Conservation (phyloP, 208 protist species). For the Leishmania martiniquensis region DNA sequence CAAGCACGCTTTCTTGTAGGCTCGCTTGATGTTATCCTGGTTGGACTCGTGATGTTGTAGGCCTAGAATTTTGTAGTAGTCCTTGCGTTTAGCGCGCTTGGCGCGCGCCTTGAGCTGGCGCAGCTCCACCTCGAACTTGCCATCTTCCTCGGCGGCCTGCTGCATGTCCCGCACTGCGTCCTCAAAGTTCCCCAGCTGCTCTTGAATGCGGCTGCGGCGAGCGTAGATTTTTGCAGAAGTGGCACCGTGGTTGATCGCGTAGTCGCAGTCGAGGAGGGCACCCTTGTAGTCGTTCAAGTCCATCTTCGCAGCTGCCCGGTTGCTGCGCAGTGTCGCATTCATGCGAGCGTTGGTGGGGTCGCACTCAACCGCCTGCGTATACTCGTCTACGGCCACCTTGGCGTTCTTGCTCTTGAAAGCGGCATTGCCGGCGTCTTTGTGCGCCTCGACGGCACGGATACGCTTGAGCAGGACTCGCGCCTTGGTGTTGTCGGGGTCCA, state of each 20-base stretch:
- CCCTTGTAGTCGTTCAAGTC: conserved; percentile 87
- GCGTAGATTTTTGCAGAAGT: conserved; percentile 88
- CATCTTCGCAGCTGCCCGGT: conserved; percentile 89
- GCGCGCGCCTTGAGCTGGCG: conserved; percentile 57
- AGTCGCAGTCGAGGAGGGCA: conserved; percentile 91
- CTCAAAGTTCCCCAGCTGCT: conserved; percentile 85
- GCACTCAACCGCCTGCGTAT: conserved; percentile 74
- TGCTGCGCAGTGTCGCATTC: conserved; percentile 82
- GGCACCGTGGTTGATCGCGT: conserved; percentile 89
- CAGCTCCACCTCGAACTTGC: conserved; percentile 59
- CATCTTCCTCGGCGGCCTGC: conserved; percentile 74
- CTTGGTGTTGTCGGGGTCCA: conserved; percentile 81
- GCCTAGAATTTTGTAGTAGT: conserved; percentile 93
- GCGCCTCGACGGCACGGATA: conserved; percentile 64
- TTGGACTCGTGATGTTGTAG: conserved; percentile 70
- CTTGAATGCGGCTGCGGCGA: conserved; percentile 80
- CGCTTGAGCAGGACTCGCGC: conserved; percentile 76
- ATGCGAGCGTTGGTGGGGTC: conserved; percentile 80
- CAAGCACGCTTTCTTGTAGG: conserved; percentile 87
- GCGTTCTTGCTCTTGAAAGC: conserved; percentile 80
- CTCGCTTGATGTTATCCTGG: conserved; percentile 72
- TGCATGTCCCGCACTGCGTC: conserved; percentile 91
- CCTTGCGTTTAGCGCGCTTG: conserved; percentile 80
- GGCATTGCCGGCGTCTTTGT: conserved; percentile 83
- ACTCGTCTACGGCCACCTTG: conserved; percentile 73